phyloP scores from a whole-genome alignment of 2,329 filamentous ascomycete genomes.

The Cucurbitaria berberidis region DNA sequence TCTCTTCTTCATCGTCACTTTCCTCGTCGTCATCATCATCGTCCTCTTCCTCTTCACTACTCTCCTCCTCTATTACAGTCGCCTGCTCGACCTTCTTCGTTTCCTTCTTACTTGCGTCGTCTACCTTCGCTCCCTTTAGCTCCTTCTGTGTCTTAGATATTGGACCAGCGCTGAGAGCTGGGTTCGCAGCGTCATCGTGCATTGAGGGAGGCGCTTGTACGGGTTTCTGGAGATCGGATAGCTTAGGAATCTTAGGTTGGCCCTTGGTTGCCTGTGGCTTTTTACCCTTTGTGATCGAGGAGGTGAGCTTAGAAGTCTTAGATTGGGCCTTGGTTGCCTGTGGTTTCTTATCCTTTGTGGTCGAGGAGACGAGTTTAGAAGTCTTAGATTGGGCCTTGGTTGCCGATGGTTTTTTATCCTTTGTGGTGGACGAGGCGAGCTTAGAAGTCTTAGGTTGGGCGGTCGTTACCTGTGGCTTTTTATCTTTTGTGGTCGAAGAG shows the following conservation, averaged over 20 bases:
- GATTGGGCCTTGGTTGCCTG: not conserved
- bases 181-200: constrained; percentile 33
- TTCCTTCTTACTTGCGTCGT: constrained; percentile 30
- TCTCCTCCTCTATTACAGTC: constrained; percentile 35
- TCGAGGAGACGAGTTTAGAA: constrained; percentile 14
- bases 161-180: constrained; percentile 29
- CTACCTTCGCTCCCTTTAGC: constrained; percentile 34
- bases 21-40: constrained; percentile 10
- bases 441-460: too few relatives aligned
- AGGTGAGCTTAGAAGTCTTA: too few relatives aligned
- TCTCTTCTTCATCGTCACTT: constrained; percentile 4
- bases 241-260: constrained; percentile 22
- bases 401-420: too few relatives aligned
- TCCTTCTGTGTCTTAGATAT: constrained; percentile 19
- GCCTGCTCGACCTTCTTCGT: constrained; percentile 42
- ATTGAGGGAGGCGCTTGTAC: constrained; percentile 31
- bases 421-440: too few relatives aligned
- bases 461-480: not conserved
- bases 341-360: not conserved
- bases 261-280: too few relatives aligned
- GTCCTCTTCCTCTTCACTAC: constrained; percentile 13
- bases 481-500: not conserved
- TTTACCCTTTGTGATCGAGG: too few relatives aligned
- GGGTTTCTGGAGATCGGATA: constrained; percentile 23
- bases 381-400: too few relatives aligned